Base-by-base conservation (phyloP, 2,329 filamentous ascomycete species). In the Alternaria conjuncta region DNA sequence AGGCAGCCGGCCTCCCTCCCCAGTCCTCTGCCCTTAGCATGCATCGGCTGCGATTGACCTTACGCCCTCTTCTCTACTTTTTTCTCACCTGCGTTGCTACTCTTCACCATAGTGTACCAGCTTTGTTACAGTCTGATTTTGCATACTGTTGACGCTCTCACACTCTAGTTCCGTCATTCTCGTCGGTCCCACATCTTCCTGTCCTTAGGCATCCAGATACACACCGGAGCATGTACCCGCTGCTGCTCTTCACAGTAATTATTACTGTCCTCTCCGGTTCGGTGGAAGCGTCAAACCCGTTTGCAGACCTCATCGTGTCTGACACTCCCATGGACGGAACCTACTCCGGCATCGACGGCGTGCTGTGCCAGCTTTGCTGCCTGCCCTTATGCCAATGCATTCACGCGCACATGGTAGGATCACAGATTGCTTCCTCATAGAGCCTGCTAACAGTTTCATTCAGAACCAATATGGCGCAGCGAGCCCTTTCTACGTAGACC, bases 291-390 rank as follows among this genome's bases (percentile, higher is more conserved):
- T 61, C 75, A 55, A 73, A 63, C 63, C 64, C 74, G 59, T 32
- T 56, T 30, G 72, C 78, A 69, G 72, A 75, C 45, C 47, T 71
- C 47, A 63, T 66, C 13, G 55, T 73, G 55, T 58, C 70, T 43
- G 43, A 58, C 30, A 64, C 63, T 45, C 61, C 68, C 36, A 67
- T 75, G 66, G 72, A 71, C 46, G 55, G 61, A 8, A 70, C 69
- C 59, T 75, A 71, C 43, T 54, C 70, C 55, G 71, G 74, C 55
- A 57, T 73, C n/a, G 73, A 79, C 11, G 67, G 65, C 53, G 67
- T 76, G 10, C 44, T 75, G 36, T 79, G 77, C 64, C 59, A 72
- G 25, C 54, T 73, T 54, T 78, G 76, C 56, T 61, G 63, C 20
- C 36, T 70, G 21, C 64, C 65, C 10, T 62, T 70, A 41, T 57